phyloP scores from a whole-genome alignment of 441 rosid genomes.

The Adansonia rubrostipa region DNA sequence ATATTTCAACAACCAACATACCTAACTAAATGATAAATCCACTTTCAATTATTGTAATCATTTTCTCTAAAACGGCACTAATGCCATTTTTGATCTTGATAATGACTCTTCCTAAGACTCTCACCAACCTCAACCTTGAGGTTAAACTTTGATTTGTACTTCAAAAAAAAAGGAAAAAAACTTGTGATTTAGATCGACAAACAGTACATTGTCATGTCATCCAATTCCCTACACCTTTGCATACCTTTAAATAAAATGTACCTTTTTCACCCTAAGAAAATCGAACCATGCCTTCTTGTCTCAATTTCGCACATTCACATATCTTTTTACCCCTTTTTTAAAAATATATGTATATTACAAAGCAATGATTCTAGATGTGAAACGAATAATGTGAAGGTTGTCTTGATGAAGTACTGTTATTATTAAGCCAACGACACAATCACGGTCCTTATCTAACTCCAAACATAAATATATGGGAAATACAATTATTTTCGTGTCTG shows the following conservation, averaged over 20 bases:
- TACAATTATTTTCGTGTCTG: not conserved
- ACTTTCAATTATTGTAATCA: conserved; percentile 25
- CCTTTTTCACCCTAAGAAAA: not conserved
- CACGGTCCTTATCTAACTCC: not conserved
- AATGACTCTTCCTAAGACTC: conserved; percentile 2
- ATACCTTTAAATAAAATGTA: not conserved
- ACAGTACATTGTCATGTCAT: not conserved
- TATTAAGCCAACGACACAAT: conserved; percentile 9
- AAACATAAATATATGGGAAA: not conserved
- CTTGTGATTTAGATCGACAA: not conserved
- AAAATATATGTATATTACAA: not conserved
- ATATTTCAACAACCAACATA: conserved; percentile 36
- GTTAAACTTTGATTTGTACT: not conserved
- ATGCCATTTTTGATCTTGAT: not conserved
- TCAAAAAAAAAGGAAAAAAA: not conserved
- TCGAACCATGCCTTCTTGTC: not conserved
- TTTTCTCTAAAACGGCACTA: not conserved
- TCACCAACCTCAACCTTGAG: not conserved
- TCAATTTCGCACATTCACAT: not conserved
- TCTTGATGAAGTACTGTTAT: not conserved
- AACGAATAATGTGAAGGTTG: conserved; percentile 22
- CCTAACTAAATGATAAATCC: conserved; percentile 29
- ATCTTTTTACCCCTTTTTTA: not conserved
- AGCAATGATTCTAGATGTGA: conserved; percentile 2
- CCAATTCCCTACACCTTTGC: not conserved